These are phyloP conservation scores for Hypoxylon sp. DNA, from an alignment of 2,329 filamentous ascomycete species.

Conservation along the genomic window DNA sequence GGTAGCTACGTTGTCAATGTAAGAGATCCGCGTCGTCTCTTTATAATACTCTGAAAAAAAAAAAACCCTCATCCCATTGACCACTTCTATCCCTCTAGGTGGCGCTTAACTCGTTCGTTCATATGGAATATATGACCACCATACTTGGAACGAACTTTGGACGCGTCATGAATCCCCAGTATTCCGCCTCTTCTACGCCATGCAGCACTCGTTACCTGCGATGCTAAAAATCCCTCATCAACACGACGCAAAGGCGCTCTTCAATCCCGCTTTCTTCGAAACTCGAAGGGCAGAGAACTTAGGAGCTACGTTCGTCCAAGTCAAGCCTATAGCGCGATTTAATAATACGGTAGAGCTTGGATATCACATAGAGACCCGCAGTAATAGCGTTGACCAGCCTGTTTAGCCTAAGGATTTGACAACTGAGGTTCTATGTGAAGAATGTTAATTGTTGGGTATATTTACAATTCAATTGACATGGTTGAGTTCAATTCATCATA, in stretches of 20 bases:
- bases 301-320: conserved; percentile 56
- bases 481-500: too few relatives aligned
- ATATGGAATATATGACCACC: conserved; percentile 57
- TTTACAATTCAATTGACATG: neutral
- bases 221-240: conserved; percentile 59
- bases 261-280: conserved; percentile 66
- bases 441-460: neutral
- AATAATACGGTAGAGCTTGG: conserved; percentile 57
- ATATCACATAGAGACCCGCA: conserved; percentile 65
- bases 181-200: conserved; percentile 67
- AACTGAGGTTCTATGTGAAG: conserved; percentile 55
- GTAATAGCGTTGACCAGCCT: conserved; percentile 64
- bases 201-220: conserved; percentile 59
- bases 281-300: conserved; percentile 45
- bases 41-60: neutral
- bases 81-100: conserved; percentile 38
- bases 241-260: conserved; percentile 58
- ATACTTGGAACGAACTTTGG: conserved; percentile 18
- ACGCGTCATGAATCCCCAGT: conserved; percentile 61
- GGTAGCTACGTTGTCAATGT: conserved; percentile 60
- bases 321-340: conserved; percentile 63
- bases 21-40: conserved; percentile 44
- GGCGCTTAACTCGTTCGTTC: conserved; percentile 58
- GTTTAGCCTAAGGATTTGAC: conserved; percentile 63
- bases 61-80: neutral